phyloP scores from a whole-genome alignment of 2,329 filamentous ascomycete species.

The Coniochaeta sp. region DNA sequence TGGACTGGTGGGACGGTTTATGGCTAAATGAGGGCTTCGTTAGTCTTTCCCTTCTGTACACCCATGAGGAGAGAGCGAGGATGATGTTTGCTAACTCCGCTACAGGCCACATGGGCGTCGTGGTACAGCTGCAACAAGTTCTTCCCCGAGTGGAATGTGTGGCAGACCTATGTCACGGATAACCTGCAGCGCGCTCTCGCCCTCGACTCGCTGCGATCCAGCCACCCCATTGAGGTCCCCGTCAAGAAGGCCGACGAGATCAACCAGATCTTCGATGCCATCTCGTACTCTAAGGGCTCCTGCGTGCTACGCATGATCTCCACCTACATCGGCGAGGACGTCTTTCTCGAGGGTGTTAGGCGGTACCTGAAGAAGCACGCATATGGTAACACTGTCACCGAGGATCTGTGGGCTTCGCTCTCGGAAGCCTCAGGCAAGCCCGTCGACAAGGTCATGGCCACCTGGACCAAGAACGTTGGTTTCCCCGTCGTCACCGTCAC shows the following conservation, averaged over 20 bases:
- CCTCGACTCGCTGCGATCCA: slow-evolving; percentile 86
- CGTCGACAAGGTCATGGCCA: slow-evolving; percentile 83
- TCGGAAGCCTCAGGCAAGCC: slow-evolving; percentile 87
- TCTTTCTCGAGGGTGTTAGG: slow-evolving; percentile 86
- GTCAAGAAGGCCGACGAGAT: slow-evolving; percentile 94
- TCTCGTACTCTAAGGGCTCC: slow-evolving; percentile 95
- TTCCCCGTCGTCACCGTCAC: slow-evolving; percentile 87
- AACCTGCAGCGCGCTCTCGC: slow-evolving; percentile 82
- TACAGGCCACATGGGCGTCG: slow-evolving; percentile 11
- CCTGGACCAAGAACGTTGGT: slow-evolving; percentile 95
- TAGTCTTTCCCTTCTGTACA: slow-evolving; percentile 40
- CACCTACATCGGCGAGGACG: slow-evolving; percentile 85
- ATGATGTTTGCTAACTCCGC: slow-evolving; percentile 4
- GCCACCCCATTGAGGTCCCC: slow-evolving; percentile 92
- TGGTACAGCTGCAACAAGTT: slow-evolving; percentile 90
- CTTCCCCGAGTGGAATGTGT: slow-evolving; percentile 98
- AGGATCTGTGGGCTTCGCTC: slow-evolving; percentile 83
- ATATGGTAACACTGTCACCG: slow-evolving; percentile 90
- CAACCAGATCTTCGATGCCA: slow-evolving; percentile 97
- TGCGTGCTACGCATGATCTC: slow-evolving; percentile 97
- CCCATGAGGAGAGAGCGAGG: background rate
- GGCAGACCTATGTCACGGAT: slow-evolving; percentile 91
- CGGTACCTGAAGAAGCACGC: slow-evolving; percentile 92
- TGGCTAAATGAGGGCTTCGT: slow-evolving; percentile 91
- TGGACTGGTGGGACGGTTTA: slow-evolving; percentile 90